Percentiles rank a stretch among this genome's conserved stretches.
phyloP scores from a whole-genome alignment of 495 filamentous ascomycete species.

The Penicillium maclennaniae region DNA sequence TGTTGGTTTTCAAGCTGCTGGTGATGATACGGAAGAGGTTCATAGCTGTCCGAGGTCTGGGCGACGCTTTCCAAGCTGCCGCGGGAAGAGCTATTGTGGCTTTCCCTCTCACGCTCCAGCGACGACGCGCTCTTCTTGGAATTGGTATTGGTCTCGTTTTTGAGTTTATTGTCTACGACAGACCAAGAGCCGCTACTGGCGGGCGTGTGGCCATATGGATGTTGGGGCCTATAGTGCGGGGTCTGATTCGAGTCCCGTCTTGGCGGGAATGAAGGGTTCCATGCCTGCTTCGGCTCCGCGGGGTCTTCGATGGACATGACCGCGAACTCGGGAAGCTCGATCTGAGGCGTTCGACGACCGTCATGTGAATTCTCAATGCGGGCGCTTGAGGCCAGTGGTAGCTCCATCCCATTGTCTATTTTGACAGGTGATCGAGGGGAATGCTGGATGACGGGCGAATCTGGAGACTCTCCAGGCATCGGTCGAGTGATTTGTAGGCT shows the following conservation, averaged over 20 bases:
- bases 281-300: constrained; percentile 35
- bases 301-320: constrained; percentile 35
- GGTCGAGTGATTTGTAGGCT: constrained; percentile 24
- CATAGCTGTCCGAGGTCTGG: constrained; percentile 34
- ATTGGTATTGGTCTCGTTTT: constrained; percentile 19
- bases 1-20: constrained; percentile 27
- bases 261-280: constrained; percentile 40
- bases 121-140: constrained; percentile 27
- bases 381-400: constrained; percentile 32
- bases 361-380: constrained; percentile 29
- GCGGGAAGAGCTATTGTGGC: constrained; percentile 34
- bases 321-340: constrained; percentile 24
- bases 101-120: constrained; percentile 21
- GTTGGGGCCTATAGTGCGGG: constrained; percentile 8
- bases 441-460: constrained; percentile 25
- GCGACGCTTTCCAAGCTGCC: constrained; percentile 40
- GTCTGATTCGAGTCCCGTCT: constrained; percentile 35
- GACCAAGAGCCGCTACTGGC: constrained; percentile 43
- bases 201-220: constrained; percentile 32
- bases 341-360: constrained; percentile 20
- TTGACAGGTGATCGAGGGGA: constrained; percentile 41
- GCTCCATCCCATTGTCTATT: constrained; percentile 32
- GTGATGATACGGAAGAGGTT: constrained; percentile 51
- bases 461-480: constrained; percentile 7
- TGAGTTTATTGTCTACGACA: constrained; percentile 27